phyloP scores from a whole-genome alignment of 352 stramenopile genomes.

The Pythium sp. region DNA sequence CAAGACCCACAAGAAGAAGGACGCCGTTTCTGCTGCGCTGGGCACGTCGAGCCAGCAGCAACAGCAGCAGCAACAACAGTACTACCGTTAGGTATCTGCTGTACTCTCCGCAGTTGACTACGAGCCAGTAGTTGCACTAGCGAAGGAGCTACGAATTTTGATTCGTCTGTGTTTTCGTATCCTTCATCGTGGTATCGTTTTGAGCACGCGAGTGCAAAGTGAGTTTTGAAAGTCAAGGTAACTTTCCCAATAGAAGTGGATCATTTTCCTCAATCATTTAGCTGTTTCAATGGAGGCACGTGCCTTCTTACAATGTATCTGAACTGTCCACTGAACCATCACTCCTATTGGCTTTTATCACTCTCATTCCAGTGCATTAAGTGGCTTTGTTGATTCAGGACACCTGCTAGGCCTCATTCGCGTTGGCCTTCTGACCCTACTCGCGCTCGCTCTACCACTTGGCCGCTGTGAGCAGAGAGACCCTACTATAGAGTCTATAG shows the following conservation, averaged over 20 bases:
- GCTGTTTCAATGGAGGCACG: neutral
- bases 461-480: neutral
- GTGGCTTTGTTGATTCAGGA: neutral
- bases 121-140: neutral
- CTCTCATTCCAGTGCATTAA: neutral
- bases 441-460: neutral
- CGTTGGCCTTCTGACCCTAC: neutral
- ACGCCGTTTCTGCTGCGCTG: slow-evolving; percentile 1
- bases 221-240: neutral
- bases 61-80: slow-evolving; percentile 4
- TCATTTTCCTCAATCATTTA: neutral
- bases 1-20: slow-evolving; percentile 9
- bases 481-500: no score
- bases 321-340: neutral
- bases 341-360: neutral
- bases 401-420: neutral
- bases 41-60: slow-evolving; percentile 3
- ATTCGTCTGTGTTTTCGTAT: neutral
- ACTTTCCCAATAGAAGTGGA: slow-evolving; percentile 4
- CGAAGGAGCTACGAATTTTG: neutral
- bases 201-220: no score
- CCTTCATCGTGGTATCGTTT: neutral
- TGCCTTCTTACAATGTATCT: neutral
- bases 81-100: slow-evolving; percentile 1
- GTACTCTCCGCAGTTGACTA: neutral